phyloP scores from a whole-genome alignment of 768 basidiomycete species.

The Termitomyces sp. region DNA sequence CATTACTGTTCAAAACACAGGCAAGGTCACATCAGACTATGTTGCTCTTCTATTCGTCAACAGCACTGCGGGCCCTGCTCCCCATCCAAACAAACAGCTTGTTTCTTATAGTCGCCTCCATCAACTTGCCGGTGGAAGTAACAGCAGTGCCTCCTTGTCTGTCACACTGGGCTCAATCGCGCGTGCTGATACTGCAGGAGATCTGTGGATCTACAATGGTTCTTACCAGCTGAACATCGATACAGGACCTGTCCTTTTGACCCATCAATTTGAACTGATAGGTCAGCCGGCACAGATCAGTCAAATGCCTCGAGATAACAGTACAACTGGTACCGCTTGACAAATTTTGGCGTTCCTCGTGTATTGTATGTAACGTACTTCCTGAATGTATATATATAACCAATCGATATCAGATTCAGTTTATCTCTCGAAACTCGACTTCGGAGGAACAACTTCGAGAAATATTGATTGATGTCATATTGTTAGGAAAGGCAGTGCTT shows the following conservation, averaged over 20 bases:
- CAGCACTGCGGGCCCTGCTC: conserved; percentile 44
- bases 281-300: conserved; percentile 39
- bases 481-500: neutral
- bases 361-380: neutral
- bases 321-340: neutral
- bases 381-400: neutral
- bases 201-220: conserved; percentile 45
- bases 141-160: conserved; percentile 29
- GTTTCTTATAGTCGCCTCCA: conserved; percentile 43
- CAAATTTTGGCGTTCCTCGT: neutral
- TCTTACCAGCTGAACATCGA: conserved; percentile 42
- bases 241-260: conserved; percentile 33
- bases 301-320: conserved; percentile 28
- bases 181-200: conserved; percentile 43
- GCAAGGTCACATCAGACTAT: conserved; percentile 49
- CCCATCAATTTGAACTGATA: conserved; percentile 38
- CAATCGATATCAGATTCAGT: neutral
- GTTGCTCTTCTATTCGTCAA: conserved; percentile 51
- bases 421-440: neutral
- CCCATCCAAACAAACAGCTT: conserved; percentile 50
- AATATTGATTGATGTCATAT: too few relatives aligned
- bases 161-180: conserved; percentile 49
- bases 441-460: neutral
- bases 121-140: conserved; percentile 23
- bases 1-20: conserved; percentile 47